Conservation (phyloP, 768 basidiomycete species). For the Russula dissimulans region DNA sequence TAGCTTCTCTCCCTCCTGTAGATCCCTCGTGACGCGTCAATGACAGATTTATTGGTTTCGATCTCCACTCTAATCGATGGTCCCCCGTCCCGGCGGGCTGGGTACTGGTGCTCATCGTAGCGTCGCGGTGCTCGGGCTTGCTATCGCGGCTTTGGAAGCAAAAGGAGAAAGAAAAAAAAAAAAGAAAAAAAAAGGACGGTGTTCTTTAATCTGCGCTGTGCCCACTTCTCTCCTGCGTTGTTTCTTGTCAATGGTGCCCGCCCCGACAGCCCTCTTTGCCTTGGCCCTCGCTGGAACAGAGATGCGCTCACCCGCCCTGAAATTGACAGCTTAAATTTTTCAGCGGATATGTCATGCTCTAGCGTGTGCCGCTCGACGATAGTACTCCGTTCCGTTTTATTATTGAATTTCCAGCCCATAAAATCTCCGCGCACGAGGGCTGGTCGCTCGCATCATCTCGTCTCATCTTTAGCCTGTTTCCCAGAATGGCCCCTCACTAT, state of each 20-base stretch:
- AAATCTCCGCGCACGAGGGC: background rate
- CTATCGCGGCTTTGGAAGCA: background rate
- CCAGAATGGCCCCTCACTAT: conserved; percentile 23
- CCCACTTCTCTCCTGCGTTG: conserved; percentile 8
- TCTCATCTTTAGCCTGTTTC: conserved; percentile 6
- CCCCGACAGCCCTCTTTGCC: background rate
- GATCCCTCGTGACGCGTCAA: conserved; percentile 9
- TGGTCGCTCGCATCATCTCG: background rate
- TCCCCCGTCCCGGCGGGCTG: background rate
- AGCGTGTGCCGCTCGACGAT: background rate
- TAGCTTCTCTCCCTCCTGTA: conserved; percentile 5
- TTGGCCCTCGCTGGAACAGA: background rate
- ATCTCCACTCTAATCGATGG: conserved; percentile 16
- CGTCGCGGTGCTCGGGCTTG: background rate
- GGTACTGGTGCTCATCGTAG: background rate
- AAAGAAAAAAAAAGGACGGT: background rate
- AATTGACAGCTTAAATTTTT: background rate
- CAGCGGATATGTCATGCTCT: conserved; percentile 5
- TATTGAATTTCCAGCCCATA: background rate
- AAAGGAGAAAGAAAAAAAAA: background rate
- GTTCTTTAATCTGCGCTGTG: conserved; percentile 9
- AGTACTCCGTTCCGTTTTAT: background rate
- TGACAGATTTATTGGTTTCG: conserved; percentile 12
- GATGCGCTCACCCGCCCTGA: background rate
- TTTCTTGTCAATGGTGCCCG: background rate